Percentiles rank a stretch among this genome's conserved stretches.
These are phyloP conservation scores for Pholiota microspora DNA, from an alignment of 768 basidiomycete species.

Conservation along the genomic window DNA sequence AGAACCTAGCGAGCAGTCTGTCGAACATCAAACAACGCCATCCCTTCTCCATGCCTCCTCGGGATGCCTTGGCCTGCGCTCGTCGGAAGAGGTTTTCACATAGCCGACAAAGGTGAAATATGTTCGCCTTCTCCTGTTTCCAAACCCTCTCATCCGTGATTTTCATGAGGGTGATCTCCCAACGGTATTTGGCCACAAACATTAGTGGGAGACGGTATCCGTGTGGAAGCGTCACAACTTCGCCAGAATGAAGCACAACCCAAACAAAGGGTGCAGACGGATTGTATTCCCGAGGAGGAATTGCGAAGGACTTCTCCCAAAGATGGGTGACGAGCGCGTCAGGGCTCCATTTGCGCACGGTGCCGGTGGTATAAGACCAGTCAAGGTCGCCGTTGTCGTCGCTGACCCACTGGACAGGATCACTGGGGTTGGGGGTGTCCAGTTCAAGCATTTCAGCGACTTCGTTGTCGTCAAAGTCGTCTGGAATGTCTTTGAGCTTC, in stretches of 20 bases:
- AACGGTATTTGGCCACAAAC: constrained; percentile 42
- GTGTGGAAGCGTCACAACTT: constrained; percentile 29
- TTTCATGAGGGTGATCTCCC: constrained; percentile 32
- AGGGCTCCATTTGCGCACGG: constrained; percentile 13
- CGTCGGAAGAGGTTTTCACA: constrained; percentile 30
- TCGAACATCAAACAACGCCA: constrained; percentile 45
- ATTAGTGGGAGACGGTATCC: constrained; percentile 42
- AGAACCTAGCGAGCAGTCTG: constrained; percentile 38
- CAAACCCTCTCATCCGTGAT: constrained; percentile 26
- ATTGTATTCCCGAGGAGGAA: constrained; percentile 18
- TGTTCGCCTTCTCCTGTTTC: constrained; percentile 35
- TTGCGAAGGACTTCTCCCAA: constrained; percentile 17
- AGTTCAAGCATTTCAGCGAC: constrained; percentile 9
- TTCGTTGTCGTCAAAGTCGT: constrained; percentile 14
- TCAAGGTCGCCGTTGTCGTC: constrained; percentile 19
- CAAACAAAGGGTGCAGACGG: constrained; percentile 19
- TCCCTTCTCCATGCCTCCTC: constrained; percentile 28
- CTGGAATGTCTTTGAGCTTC: constrained; percentile 7
- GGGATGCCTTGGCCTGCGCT: constrained; percentile 27
- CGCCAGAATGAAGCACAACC: constrained; percentile 14
- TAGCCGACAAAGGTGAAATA: constrained; percentile 39
- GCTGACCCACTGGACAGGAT: constrained; percentile 12
- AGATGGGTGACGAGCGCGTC: constrained; percentile 18
- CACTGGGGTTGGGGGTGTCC: constrained; percentile 1
- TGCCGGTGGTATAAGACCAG: constrained; percentile 20